Evolutionary conservation across 2,329 filamentous ascomycete species (phyloP), one percentile per base, ranked within the genome.

Genomic region (Boeremia exigua): DNA sequence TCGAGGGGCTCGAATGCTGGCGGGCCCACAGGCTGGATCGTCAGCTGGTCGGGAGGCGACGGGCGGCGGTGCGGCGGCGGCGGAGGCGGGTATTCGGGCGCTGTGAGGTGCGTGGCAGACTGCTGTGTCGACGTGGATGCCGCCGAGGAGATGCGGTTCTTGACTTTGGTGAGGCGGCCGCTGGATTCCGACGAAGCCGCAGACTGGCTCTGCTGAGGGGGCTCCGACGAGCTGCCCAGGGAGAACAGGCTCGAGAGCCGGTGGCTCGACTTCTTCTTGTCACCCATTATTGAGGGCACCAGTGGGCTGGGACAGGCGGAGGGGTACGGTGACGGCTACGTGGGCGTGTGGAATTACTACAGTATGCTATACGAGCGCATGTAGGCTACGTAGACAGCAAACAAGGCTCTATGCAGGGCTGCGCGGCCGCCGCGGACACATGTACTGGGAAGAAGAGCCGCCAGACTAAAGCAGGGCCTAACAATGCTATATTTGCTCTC

Each of bases 161-260:
- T 70, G 28, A 71, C 67, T 59, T 71, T 71, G 55, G 60, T 62
- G 43, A 73, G 63, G 15, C 67, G 65, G 46, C 63, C 57, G 51
- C 54, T 67, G 7, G 71, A 68, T n/a, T 72, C 65, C 14, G 70
- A 72, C 2, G 70, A 65, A 8, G 65, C 52, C 14, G 56, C 46
- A 23, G 71, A 66, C n/a, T 46, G 56, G 30, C 60, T 43, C 19
- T 64, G 38, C 14, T 45, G 54, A 14, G 62, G 19, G 19, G 19
- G 48, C 19, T 66, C 65, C 42, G 63, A 61, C 11, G 66, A 66
- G 14, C 40, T 43, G 6, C 62, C 62, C 36, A 63, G 48, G 11
- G 66, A 71, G 54, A 75, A 72, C 28, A 75, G 53, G 38, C 71
- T 72, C 47, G 72, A 75, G 49, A 75, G 66, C 57, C 73, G 59